Percentiles rank a stretch among this genome's conserved stretches.
Evolutionary conservation across 495 filamentous ascomycete species (phyloP).

Genomic region (Neurospora sp.): DNA sequence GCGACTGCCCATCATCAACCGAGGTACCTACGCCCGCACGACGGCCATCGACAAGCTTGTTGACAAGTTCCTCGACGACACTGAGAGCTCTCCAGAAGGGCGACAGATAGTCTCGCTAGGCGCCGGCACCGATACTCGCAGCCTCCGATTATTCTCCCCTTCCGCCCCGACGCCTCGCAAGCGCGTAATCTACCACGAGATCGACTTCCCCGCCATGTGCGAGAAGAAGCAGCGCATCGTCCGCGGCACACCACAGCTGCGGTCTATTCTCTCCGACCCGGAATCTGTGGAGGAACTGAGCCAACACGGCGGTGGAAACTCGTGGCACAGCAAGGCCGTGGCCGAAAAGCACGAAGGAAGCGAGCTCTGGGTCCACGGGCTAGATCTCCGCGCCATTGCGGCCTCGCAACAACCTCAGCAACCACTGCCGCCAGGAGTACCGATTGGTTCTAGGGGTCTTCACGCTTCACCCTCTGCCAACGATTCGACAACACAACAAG

Average conservation of each 20-base stretch:
- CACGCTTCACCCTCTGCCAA: not conserved
- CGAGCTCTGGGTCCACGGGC: slow-evolving; percentile 64
- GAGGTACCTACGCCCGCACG: slow-evolving; percentile 91
- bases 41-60: slow-evolving; percentile 77
- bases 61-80: slow-evolving; percentile 50
- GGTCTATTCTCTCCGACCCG: slow-evolving; percentile 19
- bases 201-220: slow-evolving; percentile 78
- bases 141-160: slow-evolving; percentile 54
- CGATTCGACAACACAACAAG: not conserved
- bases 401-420: not conserved
- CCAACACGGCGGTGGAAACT: not conserved
- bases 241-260: slow-evolving; percentile 18
- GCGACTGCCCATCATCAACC: slow-evolving; percentile 67
- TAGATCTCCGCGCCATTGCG: slow-evolving; percentile 65
- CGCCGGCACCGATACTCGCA: slow-evolving; percentile 86
- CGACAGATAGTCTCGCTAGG: slow-evolving; percentile 85
- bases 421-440: not conserved
- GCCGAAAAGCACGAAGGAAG: not conserved
- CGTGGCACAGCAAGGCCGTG: slow-evolving; percentile 12
- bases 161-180: slow-evolving; percentile 16
- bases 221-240: slow-evolving; percentile 44
- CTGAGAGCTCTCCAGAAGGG: slow-evolving; percentile 3
- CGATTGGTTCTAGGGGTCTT: not conserved
- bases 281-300: not conserved
- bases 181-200: slow-evolving; percentile 70